phyloP scores from a whole-genome alignment of 345 rosid genomes.

The Salix arbutifolia region DNA sequence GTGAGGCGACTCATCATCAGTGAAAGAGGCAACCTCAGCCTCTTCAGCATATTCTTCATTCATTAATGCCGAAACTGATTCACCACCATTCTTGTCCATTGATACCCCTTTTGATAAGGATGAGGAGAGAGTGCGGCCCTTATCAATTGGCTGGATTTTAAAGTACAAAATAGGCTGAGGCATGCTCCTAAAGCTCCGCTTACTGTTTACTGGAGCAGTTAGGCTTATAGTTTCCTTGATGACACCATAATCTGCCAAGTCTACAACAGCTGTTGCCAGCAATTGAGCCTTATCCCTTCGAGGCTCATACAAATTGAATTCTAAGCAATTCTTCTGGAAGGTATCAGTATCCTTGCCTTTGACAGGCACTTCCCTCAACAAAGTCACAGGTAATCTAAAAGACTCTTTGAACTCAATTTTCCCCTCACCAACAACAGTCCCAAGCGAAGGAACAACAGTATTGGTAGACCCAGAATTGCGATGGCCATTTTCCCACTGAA shows the following conservation, averaged over 20 bases:
- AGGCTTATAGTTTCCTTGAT: constrained; percentile 44
- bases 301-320: constrained; percentile 78
- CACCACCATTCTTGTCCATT: constrained; percentile 42
- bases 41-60: constrained; percentile 77
- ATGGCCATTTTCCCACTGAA: constrained; percentile 90
- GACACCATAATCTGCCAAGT: constrained; percentile 72
- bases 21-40: constrained; percentile 63
- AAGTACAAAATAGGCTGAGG: constrained; percentile 64
- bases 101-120: constrained; percentile 37
- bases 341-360: constrained; percentile 48
- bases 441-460: constrained; percentile 60
- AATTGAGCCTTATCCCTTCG: constrained; percentile 81
- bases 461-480: constrained; percentile 65
- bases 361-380: constrained; percentile 50
- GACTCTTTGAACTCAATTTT: constrained; percentile 80
- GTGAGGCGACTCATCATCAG: constrained; percentile 82
- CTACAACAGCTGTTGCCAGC: constrained; percentile 68
- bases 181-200: constrained; percentile 62
- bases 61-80: constrained; percentile 72
- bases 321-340: constrained; percentile 62
- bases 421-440: constrained; percentile 73
- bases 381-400: constrained; percentile 65
- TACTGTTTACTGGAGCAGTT: constrained; percentile 67
- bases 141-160: constrained; percentile 53
- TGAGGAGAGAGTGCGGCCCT: constrained; percentile 39